These are phyloP conservation scores for Kwoniella dejecticola DNA, from an alignment of 768 basidiomycete species.

Conservation along the genomic window DNA sequence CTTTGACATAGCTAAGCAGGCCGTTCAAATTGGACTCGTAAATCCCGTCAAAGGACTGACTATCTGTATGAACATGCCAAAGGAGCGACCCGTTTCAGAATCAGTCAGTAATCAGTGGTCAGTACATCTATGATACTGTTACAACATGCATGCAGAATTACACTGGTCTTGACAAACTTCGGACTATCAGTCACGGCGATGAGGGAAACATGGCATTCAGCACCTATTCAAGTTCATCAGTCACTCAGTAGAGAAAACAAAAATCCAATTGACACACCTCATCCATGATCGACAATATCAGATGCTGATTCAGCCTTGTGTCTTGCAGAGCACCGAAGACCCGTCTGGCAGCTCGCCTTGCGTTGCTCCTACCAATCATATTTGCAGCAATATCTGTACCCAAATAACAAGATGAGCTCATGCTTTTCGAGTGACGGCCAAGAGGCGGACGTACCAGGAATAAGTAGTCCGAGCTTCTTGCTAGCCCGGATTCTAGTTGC, in stretches of 20 bases:
- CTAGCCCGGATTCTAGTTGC: slow-evolving; percentile 84
- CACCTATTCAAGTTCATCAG: slow-evolving; percentile 11
- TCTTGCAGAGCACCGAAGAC: slow-evolving; percentile 95
- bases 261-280: slow-evolving; percentile 79
- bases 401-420: not conserved
- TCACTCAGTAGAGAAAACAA: slow-evolving; percentile 1
- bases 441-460: slow-evolving; percentile 69
- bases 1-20: too few relatives aligned
- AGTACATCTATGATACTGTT: too few relatives aligned
- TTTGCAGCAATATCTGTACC: slow-evolving; percentile 84
- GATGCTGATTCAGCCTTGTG: slow-evolving; percentile 88
- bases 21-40: too few relatives aligned
- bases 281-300: slow-evolving; percentile 82
- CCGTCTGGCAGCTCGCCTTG: slow-evolving; percentile 83
- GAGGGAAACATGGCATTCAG: slow-evolving; percentile 28
- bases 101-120: too few relatives aligned
- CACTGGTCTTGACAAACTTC: too few relatives aligned
- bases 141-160: slow-evolving; percentile 8
- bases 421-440: not conserved
- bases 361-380: slow-evolving; percentile 97
- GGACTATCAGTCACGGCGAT: too few relatives aligned
- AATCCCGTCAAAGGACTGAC: too few relatives aligned
- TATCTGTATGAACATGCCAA: too few relatives aligned
- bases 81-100: too few relatives aligned
- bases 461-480: slow-evolving; percentile 81